phyloP scores from a whole-genome alignment of 1,284 basidiomycete genomes.

The Irpex lacteus region DNA sequence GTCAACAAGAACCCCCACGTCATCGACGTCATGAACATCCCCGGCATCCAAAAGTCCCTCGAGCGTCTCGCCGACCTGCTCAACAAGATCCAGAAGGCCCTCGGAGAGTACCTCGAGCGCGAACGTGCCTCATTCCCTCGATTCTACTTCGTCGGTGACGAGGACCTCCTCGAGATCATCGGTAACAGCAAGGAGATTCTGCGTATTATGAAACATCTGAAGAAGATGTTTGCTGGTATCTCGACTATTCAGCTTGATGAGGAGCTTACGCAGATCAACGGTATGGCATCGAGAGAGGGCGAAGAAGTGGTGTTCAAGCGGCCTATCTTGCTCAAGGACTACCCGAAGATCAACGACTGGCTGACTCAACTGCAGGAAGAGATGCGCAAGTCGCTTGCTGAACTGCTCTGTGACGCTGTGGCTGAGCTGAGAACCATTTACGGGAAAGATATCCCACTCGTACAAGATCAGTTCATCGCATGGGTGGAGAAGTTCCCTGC shows the following conservation, averaged over 20 bases:
- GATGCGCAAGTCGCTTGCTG: slow-evolving; percentile 92
- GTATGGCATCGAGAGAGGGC: slow-evolving; percentile 93
- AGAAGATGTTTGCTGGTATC: slow-evolving; percentile 99
- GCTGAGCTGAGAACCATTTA: slow-evolving; percentile 81
- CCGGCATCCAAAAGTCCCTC: slow-evolving; percentile 93
- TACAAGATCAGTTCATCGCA: slow-evolving; percentile 68
- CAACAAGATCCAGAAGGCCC: slow-evolving; percentile 98
- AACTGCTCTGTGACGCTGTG: slow-evolving; percentile 78
- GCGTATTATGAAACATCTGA: slow-evolving; percentile 97
- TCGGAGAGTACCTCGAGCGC: slow-evolving; percentile 98
- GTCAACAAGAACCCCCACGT: slow-evolving; percentile 99
- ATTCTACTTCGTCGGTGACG: slow-evolving; percentile 99
- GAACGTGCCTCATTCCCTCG: slow-evolving; percentile 98
- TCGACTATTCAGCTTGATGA: slow-evolving; percentile 89
- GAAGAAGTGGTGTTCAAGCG: slow-evolving; percentile 87
- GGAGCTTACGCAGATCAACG: slow-evolving; percentile 82
- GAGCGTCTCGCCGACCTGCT: slow-evolving; percentile 95
- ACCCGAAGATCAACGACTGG: slow-evolving; percentile 99
- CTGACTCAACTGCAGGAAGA: slow-evolving; percentile 88
- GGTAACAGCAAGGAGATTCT: slow-evolving; percentile 99
- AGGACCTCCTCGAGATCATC: slow-evolving; percentile 98
- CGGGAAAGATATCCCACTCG: slow-evolving; percentile 53
- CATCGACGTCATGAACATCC: slow-evolving; percentile 95
- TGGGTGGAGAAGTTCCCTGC: slow-evolving; percentile 97
- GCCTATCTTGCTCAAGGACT: slow-evolving; percentile 88